Base-by-base conservation (phyloP, 2,329 filamentous ascomycete species). In the Alternaria angustiovoidea region DNA sequence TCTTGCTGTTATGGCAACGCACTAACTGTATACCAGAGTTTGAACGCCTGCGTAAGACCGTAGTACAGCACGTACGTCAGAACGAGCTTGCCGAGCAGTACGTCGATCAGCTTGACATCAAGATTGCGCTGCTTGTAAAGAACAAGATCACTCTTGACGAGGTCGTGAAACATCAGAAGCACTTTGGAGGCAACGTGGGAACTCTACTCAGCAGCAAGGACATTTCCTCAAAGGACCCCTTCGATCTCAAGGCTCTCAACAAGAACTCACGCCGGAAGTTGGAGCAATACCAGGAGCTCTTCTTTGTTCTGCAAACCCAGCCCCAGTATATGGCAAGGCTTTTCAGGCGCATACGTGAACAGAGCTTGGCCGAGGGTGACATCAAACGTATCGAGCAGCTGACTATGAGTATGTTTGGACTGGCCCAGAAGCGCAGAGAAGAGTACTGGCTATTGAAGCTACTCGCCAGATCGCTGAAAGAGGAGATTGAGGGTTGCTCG, bases 81-180 rank as follows among this genome's bases (percentile, higher is more conserved):
- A 99, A 99, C 73, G 95, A 99, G 80, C 89, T 96, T 83, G 88
- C 96, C 39, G 95, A 99, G 80, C 93, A 97, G 76, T 99, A 99
- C 75, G 97, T 99, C 68, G 94, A 97, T 71, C 95, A 99, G 76
- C 87, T 99, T 36, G 96, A 99, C 75, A 97, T 99, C 84, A 99
- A 99, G 82, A 99, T 99, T 77, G 95, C 95, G 1, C 86, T 99
- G 3, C 85, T 99, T 18, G 95, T 99, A 72, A 98, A 98, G 85
- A 99, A 99, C 86, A 99, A 99, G 80, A 99, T 99, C 73, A 98
- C 95, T 0, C 85, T 99, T 4, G 95, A 99, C 74, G 96, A 99
- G 80, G 95, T 99, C 28, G 92, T 99, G 56, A 93, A 93, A 71
- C 95, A 98, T 75, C 95, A 99, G 75, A 94, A 91, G 82, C 96